Evolutionary conservation across 2,329 filamentous ascomycete genomes (phyloP).

Genomic region (Zymoseptoria brevis): DNA sequence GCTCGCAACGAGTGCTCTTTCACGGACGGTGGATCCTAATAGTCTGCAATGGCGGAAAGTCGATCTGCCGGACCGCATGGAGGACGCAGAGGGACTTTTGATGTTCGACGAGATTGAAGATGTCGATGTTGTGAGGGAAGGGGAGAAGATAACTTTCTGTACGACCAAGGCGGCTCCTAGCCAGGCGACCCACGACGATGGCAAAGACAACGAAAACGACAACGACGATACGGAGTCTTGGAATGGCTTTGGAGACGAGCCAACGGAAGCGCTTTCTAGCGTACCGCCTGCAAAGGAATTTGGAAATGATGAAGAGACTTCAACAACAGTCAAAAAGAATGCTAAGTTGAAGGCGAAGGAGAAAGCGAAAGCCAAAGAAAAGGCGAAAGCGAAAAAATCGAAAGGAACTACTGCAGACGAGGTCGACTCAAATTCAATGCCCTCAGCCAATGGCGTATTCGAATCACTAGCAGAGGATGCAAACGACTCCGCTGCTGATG

Average conservation of each 20-base stretch:
- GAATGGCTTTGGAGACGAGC: conserved; percentile 49
- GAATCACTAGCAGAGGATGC: conserved; percentile 39
- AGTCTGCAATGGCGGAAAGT: conserved; percentile 56
- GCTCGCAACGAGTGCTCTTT: neutral
- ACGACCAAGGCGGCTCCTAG: conserved; percentile 5
- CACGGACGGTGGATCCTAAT: conserved; percentile 14
- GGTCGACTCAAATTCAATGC: neutral
- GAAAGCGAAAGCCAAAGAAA: conserved; percentile 21
- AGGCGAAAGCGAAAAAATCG: conserved; percentile 18
- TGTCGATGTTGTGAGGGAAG: conserved; percentile 67
- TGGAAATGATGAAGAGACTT: conserved; percentile 15
- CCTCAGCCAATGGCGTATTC: conserved; percentile 41
- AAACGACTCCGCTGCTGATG: conserved; percentile 53
- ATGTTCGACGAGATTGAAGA: conserved; percentile 79
- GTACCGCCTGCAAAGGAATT: neutral
- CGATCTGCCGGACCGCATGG: conserved; percentile 62
- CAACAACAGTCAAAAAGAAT: conserved; percentile 15
- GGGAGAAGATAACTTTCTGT: conserved; percentile 35
- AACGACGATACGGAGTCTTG: conserved; percentile 45
- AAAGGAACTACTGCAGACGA: neutral
- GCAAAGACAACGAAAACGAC: conserved; percentile 31
- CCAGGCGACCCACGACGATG: conserved; percentile 2
- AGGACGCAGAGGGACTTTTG: conserved; percentile 90
- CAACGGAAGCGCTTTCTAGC: neutral
- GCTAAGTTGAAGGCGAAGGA: conserved; percentile 14